Base-by-base conservation (phyloP, 768 basidiomycete species). In the Tulasnella sp. region DNA sequence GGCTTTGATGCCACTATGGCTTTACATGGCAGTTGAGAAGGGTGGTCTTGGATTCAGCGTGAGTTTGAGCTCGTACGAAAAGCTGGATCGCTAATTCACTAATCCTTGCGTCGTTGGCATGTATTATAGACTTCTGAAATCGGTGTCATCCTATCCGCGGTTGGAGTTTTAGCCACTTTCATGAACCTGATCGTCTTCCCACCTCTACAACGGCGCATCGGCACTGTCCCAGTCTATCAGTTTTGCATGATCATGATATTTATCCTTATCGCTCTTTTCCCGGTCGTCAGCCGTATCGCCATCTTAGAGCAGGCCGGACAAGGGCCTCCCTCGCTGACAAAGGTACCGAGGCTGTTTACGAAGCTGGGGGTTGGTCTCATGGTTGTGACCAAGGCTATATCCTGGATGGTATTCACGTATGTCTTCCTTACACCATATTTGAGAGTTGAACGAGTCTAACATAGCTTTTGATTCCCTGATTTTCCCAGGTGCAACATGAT, bases 21-120 rank as follows among this genome's bases (percentile, higher is more conserved):
- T 64, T 44, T 64, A 53, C 19, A 59, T 52, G 43, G 49, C 56
- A 25, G 17, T 64, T 22, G 45, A 42, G 2, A 45, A 59, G 30
- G 61, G 63, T 12, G 63, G 63, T 9, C 29, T 64, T 34, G 61
- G 63, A 9, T 55, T 64, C 22, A 59, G 31, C 29, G 63, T 64
- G 22, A 48, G 62, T 19, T 1, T 7, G 8, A 5, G 2, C 31
- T 21, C 24, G 2, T 9, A 11, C n/a, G 55, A 27, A 12, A n/a
- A 1, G 17, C 9, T 51, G 30, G 17, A 22, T 49, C 11, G 11
- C 27, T 11, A 41, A 19, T 17, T 29, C 45, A 12, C 43, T 27
- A 22, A 42, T 2, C 41, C 25, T 15, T 19, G 31, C 17, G 11
- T 41, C 25, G n/a, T 43, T 38, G 11, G 53, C n/a, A 19, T n/a